These are phyloP conservation scores for Hibiscus tridactylites DNA, from an alignment of 345 rosid genomes.

Conservation along the genomic window DNA sequence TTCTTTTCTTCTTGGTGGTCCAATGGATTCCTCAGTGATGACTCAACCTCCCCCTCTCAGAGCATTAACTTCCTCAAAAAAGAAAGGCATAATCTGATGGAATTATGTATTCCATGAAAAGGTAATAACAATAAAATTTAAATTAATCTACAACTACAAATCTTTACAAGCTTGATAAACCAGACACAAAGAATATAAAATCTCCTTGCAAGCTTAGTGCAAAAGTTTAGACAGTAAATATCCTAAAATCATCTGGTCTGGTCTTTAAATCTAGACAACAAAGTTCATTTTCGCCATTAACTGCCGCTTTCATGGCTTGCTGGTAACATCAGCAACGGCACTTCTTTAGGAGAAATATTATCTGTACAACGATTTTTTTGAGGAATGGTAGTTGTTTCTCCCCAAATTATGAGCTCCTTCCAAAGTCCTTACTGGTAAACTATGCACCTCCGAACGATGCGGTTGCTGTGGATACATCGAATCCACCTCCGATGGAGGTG, in stretches of 20 bases:
- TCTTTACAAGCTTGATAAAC: neutral
- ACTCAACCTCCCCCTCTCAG: neutral
- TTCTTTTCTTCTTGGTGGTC: neutral
- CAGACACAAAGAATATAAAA: neutral
- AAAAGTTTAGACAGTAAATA: neutral
- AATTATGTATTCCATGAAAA: no score
- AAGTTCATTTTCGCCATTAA: slow-evolving; percentile 5
- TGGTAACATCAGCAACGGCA: slow-evolving; percentile 1
- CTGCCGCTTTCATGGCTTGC: slow-evolving; percentile 7
- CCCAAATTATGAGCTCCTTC: slow-evolving; percentile 42
- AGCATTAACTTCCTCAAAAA: slow-evolving; percentile 5
- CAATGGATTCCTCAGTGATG: slow-evolving; percentile 3
- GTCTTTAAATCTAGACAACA: neutral
- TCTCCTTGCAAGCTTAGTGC: neutral
- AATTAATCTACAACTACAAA: slow-evolving; percentile 9
- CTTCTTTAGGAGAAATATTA: slow-evolving; percentile 1
- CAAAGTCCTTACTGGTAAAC: slow-evolving; percentile 51
- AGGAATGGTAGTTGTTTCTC: neutral
- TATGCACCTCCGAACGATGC: slow-evolving; percentile 52
- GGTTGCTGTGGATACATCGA: slow-evolving; percentile 41
- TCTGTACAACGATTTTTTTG: neutral
- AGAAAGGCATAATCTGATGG: no score
- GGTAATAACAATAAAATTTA: neutral
- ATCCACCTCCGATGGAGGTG: slow-evolving; percentile 62
- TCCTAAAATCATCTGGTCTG: neutral